Base-by-base conservation (phyloP, 805 yeast species). In the Candida glaebosa region DNA sequence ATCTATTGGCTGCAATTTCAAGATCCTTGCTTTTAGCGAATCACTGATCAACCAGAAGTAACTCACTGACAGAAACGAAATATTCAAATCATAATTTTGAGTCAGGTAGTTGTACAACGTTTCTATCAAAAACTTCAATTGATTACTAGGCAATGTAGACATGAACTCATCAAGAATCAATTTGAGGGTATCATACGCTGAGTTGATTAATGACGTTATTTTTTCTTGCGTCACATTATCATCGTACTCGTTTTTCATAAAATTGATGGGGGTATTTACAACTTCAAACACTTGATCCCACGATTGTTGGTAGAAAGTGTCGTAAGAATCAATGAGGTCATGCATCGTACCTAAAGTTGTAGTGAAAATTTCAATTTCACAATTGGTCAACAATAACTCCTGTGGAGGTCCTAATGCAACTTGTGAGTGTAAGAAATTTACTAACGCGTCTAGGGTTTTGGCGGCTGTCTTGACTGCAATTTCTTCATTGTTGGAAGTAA, bases 21-120 rank as follows among this genome's bases (percentile, higher is more conserved):
- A 16, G 17, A 51, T 50, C 39, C 57, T 52, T 9, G 56, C 48
- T 37, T 61, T 63, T 26, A 69, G 61, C 43, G 81, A 80, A 53
- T 93, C 98, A 51, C 96, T 86, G 3, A 93, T 79, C 12, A 85
- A 60, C 98, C 98, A 91, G 54, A 89, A 90, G 50, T 89, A 85
- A 50, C 96, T 87, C 6, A 89, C 85, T 0, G 96, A 82, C 37
- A 95, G 87, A 57, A 91, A 89, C 0, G 97, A 87, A 16, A 88
- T 86, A 58, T 91, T 91, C 49, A 91, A 60, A 49, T 91, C 96
- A 47, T 68, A 70, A 1, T 60, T 64, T 53, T 93, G 98, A 2
- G 73, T 63, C 25, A 87, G 82, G 60, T 87, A 91, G 46, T 79
- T 76, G 51, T 73, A 76, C 28, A 91, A 66, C 1, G 90, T 79